Conservation (phyloP, 257 asterid genomes). For the Henckelia pumila region DNA sequence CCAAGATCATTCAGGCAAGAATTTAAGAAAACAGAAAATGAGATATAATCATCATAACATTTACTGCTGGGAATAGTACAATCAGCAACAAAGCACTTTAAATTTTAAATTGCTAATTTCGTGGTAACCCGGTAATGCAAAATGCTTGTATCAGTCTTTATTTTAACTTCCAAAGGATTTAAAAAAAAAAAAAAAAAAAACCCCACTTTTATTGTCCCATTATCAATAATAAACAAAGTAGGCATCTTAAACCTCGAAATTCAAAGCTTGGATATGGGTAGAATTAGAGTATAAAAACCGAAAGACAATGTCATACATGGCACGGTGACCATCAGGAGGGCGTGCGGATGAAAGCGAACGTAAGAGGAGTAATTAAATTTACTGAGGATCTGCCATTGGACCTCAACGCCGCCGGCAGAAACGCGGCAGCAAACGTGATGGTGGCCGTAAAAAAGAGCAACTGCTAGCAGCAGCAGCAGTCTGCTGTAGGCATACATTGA, state of each 20-base stretch:
- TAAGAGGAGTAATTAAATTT: conserved; percentile 62
- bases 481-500: neutral
- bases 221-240: conserved; percentile 11
- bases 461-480: conserved; percentile 33
- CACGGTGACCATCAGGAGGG: conserved; percentile 70
- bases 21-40: conserved; percentile 5
- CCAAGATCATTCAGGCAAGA: neutral
- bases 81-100: conserved; percentile 8
- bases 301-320: conserved; percentile 53
- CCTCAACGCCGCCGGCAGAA: conserved; percentile 25
- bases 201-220: neutral
- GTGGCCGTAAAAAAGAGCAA: conserved; percentile 28
- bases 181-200: neutral
- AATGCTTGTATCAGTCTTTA: conserved; percentile 1
- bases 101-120: neutral
- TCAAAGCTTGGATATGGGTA: neutral
- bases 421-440: conserved; percentile 31
- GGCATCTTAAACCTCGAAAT: conserved; percentile 5
- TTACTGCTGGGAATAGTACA: neutral
- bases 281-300: neutral
- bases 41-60: conserved; percentile 2
- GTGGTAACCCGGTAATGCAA: neutral
- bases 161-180: neutral
- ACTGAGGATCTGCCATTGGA: conserved; percentile 67
- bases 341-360: conserved; percentile 63